These are phyloP conservation scores for Globisporangium nunn DNA, from an alignment of 352 stramenopile genomes.

Conservation along the genomic window DNA sequence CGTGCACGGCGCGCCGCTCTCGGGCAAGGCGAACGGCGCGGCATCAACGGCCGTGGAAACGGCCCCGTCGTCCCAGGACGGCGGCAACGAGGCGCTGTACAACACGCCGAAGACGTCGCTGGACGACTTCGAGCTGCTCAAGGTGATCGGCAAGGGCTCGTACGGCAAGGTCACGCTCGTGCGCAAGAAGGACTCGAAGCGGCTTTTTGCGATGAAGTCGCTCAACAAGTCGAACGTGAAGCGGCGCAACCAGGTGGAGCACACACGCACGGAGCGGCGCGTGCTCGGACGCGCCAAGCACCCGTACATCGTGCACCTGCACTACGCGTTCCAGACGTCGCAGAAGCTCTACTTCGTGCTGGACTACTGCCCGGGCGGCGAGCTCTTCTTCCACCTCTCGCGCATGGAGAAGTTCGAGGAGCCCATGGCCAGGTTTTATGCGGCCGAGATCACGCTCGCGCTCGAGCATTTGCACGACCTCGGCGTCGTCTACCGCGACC, in stretches of 20 bases:
- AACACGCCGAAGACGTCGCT: conserved; percentile 86
- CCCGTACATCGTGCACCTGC: conserved; percentile 88
- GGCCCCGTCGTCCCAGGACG: conserved; percentile 12
- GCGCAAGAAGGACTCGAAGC: conserved; percentile 72
- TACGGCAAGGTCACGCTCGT: conserved; percentile 90
- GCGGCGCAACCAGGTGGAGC: conserved; percentile 78
- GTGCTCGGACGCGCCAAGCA: conserved; percentile 86
- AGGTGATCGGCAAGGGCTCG: conserved; percentile 89
- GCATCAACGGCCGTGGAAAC: background rate
- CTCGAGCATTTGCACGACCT: conserved; percentile 86
- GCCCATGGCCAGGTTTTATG: conserved; percentile 87
- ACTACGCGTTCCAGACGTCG: conserved; percentile 89
- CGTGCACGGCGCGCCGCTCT: conserved; percentile 21
- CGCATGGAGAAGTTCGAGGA: conserved; percentile 87
- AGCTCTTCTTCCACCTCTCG: conserved; percentile 89
- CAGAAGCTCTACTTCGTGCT: conserved; percentile 90
- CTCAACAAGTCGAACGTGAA: conserved; percentile 90
- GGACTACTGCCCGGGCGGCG: conserved; percentile 88
- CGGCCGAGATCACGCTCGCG: conserved; percentile 86
- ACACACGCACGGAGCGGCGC: conserved; percentile 75
- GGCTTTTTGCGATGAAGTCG: conserved; percentile 83
- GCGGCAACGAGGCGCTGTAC: conserved; percentile 56
- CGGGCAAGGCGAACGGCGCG: conserved; percentile 15
- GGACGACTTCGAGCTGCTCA: conserved; percentile 91
- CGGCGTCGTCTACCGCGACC: conserved; percentile 84